phyloP scores from a whole-genome alignment of 2,329 filamentous ascomycete genomes.

The Alternaria burnsii region DNA sequence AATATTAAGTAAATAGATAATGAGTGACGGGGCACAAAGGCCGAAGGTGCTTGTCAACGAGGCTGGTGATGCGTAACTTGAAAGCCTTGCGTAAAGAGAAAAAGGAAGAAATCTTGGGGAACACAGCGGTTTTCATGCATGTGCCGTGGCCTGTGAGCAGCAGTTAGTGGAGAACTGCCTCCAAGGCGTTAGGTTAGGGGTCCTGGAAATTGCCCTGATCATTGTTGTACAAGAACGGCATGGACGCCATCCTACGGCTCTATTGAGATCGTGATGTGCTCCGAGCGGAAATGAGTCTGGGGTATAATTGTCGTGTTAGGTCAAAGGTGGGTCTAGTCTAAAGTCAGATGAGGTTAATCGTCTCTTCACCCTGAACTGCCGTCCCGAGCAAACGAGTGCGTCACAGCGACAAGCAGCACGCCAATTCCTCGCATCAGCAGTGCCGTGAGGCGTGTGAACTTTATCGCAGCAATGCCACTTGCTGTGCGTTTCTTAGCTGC shows the following conservation, averaged over 20 bases:
- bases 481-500: background rate
- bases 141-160: slow-evolving; percentile 30
- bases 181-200: slow-evolving; percentile 44
- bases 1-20: slow-evolving; percentile 54
- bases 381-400: slow-evolving; percentile 5
- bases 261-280: slow-evolving; percentile 36
- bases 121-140: slow-evolving; percentile 42
- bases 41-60: slow-evolving; percentile 44
- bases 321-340: slow-evolving; percentile 5
- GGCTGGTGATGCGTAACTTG: slow-evolving; percentile 43
- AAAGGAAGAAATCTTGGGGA: slow-evolving; percentile 34
- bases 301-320: slow-evolving; percentile 25
- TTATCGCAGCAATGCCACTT: background rate
- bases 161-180: slow-evolving; percentile 19
- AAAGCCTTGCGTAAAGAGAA: slow-evolving; percentile 42
- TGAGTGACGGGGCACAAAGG: slow-evolving; percentile 50
- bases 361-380: slow-evolving; percentile 17
- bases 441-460: background rate
- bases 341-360: slow-evolving; percentile 7
- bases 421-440: slow-evolving; percentile 12
- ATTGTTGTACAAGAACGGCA: slow-evolving; percentile 36
- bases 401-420: slow-evolving; percentile 19
- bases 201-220: slow-evolving; percentile 39
- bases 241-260: slow-evolving; percentile 31
- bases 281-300: slow-evolving; percentile 45